Conservation (phyloP, 495 filamentous ascomycete species). For the Pyrenula massariospora region DNA sequence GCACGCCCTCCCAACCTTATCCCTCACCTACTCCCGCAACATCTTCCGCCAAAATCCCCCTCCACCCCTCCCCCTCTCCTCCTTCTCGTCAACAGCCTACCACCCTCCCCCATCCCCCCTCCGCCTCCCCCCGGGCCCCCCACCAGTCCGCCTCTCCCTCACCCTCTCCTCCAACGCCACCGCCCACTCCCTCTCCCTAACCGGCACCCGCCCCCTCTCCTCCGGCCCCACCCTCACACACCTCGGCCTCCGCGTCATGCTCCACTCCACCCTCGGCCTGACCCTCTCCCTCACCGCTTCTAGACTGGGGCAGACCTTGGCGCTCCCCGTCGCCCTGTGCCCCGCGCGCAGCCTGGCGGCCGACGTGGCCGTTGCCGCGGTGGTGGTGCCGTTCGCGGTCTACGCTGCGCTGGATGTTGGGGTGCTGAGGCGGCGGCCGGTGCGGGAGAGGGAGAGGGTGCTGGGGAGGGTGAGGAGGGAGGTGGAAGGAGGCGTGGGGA, state of each 20-base stretch:
- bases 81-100: conserved; percentile 33
- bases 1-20: conserved; percentile 10
- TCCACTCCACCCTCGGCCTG: conserved; percentile 20
- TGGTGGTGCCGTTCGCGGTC: conserved; percentile 33
- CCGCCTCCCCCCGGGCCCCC: conserved; percentile 22
- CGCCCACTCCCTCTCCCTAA: background rate
- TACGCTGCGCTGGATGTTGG: conserved; percentile 39
- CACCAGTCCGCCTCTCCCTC: conserved; percentile 17
- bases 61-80: conserved; percentile 19
- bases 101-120: conserved; percentile 18
- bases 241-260: conserved; percentile 26
- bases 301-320: conserved; percentile 29
- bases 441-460: conserved; percentile 21
- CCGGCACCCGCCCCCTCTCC: background rate
- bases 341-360: conserved; percentile 22
- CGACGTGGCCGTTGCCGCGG: conserved; percentile 24
- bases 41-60: conserved; percentile 27
- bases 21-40: conserved; percentile 26
- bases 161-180: conserved; percentile 15
- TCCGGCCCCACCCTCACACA: conserved; percentile 17
- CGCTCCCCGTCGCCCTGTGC: conserved; percentile 26
- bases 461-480: conserved; percentile 1
- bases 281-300: conserved; percentile 28
- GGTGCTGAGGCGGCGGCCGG: conserved; percentile 26
- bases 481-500: conserved; percentile 27